Percentiles rank a stretch among this genome's conserved stretches.
phyloP scores from a whole-genome alignment of 2,329 filamentous ascomycete species.

The Scytalidium lignicola region DNA sequence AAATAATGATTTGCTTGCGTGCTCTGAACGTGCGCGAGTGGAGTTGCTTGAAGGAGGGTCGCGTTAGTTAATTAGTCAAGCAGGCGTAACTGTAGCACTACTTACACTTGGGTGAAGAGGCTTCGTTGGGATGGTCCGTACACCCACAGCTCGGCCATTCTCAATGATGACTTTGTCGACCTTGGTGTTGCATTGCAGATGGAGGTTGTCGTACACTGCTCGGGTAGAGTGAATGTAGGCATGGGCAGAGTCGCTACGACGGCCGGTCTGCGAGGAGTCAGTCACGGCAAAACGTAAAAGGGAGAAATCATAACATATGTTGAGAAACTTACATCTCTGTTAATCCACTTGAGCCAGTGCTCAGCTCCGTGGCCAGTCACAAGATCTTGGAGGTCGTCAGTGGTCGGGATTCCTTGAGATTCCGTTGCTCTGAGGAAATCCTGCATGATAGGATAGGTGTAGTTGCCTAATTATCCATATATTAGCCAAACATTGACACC shows the following conservation, averaged over 20 bases:
- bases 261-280: conserved; percentile 46
- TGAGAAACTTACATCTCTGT: conserved; percentile 46
- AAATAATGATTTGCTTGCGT: conserved; percentile 32
- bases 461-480: conserved; percentile 7
- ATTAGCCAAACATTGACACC: neutral
- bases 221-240: conserved; percentile 75
- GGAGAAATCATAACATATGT: too few species aligned
- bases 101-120: conserved; percentile 50
- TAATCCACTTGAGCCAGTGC: conserved; percentile 86
- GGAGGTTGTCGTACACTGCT: conserved; percentile 63
- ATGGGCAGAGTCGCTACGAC: conserved; percentile 71
- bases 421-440: conserved; percentile 72
- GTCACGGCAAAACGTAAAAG: neutral
- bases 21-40: conserved; percentile 26
- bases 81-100: neutral
- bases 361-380: conserved; percentile 64
- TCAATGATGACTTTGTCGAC: conserved; percentile 73
- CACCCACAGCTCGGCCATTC: conserved; percentile 65
- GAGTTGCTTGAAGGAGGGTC: conserved; percentile 18
- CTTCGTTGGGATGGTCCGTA: conserved; percentile 67
- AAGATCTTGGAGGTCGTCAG: conserved; percentile 73
- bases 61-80: conserved; percentile 16
- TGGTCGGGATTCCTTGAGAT: conserved; percentile 68
- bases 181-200: conserved; percentile 70
- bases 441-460: conserved; percentile 74